Conservation (phyloP, 371 early-diverging fungal genomes). For the Rhizopus delemar region DNA sequence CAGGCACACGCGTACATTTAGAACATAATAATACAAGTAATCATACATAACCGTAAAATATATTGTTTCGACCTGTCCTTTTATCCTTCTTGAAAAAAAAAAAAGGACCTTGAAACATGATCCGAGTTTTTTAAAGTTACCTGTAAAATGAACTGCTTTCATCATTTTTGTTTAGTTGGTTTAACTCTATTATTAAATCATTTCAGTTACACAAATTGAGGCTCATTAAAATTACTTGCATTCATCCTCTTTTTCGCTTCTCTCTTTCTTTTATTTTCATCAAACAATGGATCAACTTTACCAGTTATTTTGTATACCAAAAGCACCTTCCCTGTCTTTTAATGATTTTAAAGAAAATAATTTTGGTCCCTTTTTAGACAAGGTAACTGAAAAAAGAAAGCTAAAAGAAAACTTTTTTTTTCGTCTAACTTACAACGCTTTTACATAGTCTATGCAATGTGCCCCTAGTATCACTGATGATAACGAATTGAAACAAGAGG, state of each 20-base stretch:
- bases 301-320: slow-evolving; percentile 26
- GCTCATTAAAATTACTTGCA: neutral
- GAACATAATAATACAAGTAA: too few species aligned
- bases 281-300: slow-evolving; percentile 22
- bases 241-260: neutral
- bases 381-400: slow-evolving; percentile 19
- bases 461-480: slow-evolving; percentile 22
- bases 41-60: too few species aligned
- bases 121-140: too few species aligned
- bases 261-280: neutral
- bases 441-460: slow-evolving; percentile 26
- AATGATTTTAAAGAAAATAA: slow-evolving; percentile 21
- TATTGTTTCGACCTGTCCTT: too few species aligned
- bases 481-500: slow-evolving; percentile 20
- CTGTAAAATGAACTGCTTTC: too few species aligned
- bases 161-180: too few species aligned
- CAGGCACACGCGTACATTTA: too few species aligned
- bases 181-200: neutral
- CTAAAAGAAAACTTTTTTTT: neutral
- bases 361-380: slow-evolving; percentile 24
- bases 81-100: too few species aligned
- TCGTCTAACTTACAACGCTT: neutral
- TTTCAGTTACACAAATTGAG: slow-evolving; percentile 1
- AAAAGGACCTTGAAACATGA: too few species aligned
- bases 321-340: slow-evolving; percentile 13